These are phyloP conservation scores for Cyberlindnera saturnus DNA, from an alignment of 805 yeast species.

Conservation along the genomic window DNA sequence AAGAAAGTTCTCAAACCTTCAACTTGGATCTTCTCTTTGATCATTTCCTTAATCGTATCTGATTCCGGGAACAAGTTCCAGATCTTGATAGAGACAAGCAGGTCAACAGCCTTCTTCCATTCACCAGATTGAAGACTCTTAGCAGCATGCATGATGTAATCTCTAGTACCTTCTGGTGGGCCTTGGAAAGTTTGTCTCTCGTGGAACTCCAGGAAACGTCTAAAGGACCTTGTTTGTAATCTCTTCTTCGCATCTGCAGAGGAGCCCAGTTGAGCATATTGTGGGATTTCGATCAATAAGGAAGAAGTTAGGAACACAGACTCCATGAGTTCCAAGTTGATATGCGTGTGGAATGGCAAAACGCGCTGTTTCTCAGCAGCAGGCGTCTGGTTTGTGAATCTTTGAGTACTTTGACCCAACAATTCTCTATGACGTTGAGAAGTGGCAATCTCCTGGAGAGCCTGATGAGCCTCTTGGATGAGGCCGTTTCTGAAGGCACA, in stretches of 20 bases:
- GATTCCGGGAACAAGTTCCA: slow-evolving; percentile 79
- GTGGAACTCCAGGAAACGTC: slow-evolving; percentile 84
- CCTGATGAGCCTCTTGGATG: slow-evolving; percentile 80
- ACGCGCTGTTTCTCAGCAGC: slow-evolving; percentile 70
- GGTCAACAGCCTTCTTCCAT: slow-evolving; percentile 73
- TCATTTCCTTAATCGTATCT: slow-evolving; percentile 61
- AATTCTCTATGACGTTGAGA: slow-evolving; percentile 85
- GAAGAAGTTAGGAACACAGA: slow-evolving; percentile 89
- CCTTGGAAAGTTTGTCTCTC: slow-evolving; percentile 95
- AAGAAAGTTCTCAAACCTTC: slow-evolving; percentile 93
- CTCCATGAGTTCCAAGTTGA: slow-evolving; percentile 90
- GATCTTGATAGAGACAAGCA: slow-evolving; percentile 70
- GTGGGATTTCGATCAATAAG: slow-evolving; percentile 86
- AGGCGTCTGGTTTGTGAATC: slow-evolving; percentile 50
- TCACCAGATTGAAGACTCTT: slow-evolving; percentile 82
- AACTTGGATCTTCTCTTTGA: slow-evolving; percentile 72
- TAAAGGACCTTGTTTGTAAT: slow-evolving; percentile 73
- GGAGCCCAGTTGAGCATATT: slow-evolving; percentile 64
- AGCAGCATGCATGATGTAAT: slow-evolving; percentile 88
- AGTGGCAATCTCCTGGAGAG: slow-evolving; percentile 80
- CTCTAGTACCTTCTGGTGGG: slow-evolving; percentile 95
- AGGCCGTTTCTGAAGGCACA: slow-evolving; percentile 91
- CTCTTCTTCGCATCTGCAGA: slow-evolving; percentile 55
- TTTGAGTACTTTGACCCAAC: slow-evolving; percentile 82
- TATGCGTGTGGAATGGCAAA: slow-evolving; percentile 97